Evolutionary conservation across 192 early-diverging fungal genomes (phyloP).

Genomic region (Funneliformis mosseae): DNA sequence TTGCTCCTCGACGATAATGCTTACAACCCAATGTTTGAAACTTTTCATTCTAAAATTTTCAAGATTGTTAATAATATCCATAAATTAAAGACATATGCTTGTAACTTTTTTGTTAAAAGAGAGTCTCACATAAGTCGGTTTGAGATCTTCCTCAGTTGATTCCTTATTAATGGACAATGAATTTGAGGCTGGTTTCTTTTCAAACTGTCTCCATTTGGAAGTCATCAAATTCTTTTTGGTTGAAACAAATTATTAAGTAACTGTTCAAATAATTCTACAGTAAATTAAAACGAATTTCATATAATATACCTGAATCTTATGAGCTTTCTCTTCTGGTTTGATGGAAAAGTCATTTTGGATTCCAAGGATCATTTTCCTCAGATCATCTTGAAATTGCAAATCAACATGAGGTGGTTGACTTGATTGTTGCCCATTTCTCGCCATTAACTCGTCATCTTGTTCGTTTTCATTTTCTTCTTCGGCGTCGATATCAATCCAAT

Average conservation of each 20-base stretch:
- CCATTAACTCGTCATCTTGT: background rate
- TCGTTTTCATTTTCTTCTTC: background rate
- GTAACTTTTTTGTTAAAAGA: background rate
- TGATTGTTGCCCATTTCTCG: background rate
- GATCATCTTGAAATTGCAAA: background rate
- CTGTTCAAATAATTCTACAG: no score
- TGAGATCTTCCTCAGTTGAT: background rate
- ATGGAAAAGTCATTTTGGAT: background rate
- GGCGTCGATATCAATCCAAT: background rate
- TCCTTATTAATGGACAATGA: background rate
- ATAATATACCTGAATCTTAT: background rate
- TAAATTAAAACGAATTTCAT: background rate
- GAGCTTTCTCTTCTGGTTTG: background rate
- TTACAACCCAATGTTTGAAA: conserved; percentile 67
- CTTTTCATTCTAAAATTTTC: conserved; percentile 50
- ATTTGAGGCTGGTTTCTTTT: background rate
- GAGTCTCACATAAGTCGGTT: background rate
- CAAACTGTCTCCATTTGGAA: background rate
- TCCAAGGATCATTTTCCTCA: background rate
- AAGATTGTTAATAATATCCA: background rate
- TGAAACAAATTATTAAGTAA: background rate
- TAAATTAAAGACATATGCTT: no score
- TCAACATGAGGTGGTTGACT: background rate
- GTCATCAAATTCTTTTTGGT: background rate
- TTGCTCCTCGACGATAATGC: conserved; percentile 75